Evolutionary conservation across 176 grass and related monocot genomes (phyloP).

Genomic region (Canna indica): DNA sequence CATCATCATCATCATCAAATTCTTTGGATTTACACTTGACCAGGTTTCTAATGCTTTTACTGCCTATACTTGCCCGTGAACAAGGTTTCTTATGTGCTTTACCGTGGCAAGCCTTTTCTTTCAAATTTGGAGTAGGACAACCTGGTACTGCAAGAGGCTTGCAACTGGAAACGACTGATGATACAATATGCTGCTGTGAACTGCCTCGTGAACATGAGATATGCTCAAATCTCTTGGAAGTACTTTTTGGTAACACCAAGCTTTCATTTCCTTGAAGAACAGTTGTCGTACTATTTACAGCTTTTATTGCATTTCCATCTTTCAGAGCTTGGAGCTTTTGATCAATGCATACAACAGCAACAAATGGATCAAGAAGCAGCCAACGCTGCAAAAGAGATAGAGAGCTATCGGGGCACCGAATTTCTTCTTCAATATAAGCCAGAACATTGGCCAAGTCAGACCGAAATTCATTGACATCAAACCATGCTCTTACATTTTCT

Average conservation of each 20-base stretch:
- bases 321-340: slow-evolving; percentile 38
- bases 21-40: slow-evolving; percentile 30
- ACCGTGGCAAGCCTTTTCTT: slow-evolving; percentile 8
- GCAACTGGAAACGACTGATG: slow-evolving; percentile 22
- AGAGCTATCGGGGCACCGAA: slow-evolving; percentile 24
- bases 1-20: slow-evolving; percentile 28
- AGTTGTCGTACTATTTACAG: slow-evolving; percentile 44
- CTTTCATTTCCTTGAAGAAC: slow-evolving; percentile 15
- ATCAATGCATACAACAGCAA: slow-evolving; percentile 60
- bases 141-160: slow-evolving; percentile 10
- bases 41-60: slow-evolving; percentile 34
- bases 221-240: slow-evolving; percentile 7
- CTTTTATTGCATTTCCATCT: slow-evolving; percentile 43
- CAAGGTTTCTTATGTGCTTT: not conserved
- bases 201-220: slow-evolving; percentile 4
- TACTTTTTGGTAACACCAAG: slow-evolving; percentile 22
- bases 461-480: slow-evolving; percentile 40
- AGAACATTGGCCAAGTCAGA: slow-evolving; percentile 58
- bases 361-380: slow-evolving; percentile 64
- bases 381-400: slow-evolving; percentile 46
- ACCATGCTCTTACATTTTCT: slow-evolving; percentile 44
- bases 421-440: slow-evolving; percentile 33
- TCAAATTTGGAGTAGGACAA: slow-evolving; percentile 20
- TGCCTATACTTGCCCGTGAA: slow-evolving; percentile 15
- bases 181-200: slow-evolving; percentile 40